Percentiles rank a stretch among this genome's conserved stretches.
These are phyloP conservation scores for Solanum sejunctum DNA, from an alignment of 257 asterid genomes.

Conservation along the genomic window DNA sequence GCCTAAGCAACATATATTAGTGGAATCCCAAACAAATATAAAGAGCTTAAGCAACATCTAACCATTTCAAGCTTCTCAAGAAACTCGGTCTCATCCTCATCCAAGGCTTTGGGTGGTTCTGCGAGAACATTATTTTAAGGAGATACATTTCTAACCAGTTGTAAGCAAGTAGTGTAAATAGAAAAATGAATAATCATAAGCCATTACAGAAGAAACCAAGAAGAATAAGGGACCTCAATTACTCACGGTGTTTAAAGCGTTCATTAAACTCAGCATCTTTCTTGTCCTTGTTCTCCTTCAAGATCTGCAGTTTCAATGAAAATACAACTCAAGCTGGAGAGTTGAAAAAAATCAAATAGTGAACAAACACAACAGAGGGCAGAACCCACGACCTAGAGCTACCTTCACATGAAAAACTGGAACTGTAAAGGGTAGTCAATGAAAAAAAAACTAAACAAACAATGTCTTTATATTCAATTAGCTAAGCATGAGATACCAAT, in stretches of 20 bases:
- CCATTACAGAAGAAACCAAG: neutral
- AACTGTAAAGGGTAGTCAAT: neutral
- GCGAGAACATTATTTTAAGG: slow-evolving; percentile 2
- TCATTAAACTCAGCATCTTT: slow-evolving; percentile 91
- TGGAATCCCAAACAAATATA: neutral
- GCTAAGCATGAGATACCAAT: neutral
- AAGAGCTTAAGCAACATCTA: slow-evolving; percentile 11
- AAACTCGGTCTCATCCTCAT: slow-evolving; percentile 95
- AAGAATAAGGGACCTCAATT: neutral
- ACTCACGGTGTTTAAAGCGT: slow-evolving; percentile 89
- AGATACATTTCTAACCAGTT: neutral
- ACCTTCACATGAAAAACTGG: neutral
- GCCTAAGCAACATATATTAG: neutral
- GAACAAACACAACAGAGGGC: neutral
- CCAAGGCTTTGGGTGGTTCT: slow-evolving; percentile 98
- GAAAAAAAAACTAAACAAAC: neutral
- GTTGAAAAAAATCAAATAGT: neutral
- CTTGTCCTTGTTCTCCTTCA: slow-evolving; percentile 85
- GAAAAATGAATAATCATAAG: neutral
- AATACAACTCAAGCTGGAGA: neutral
- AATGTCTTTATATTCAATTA: neutral
- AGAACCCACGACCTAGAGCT: neutral
- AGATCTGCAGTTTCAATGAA: slow-evolving; percentile 31
- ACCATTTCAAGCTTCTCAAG: slow-evolving; percentile 72
- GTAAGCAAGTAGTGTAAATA: neutral